Conservation (phyloP, 352 stramenopile species). For the Pythium sukuiense region DNA sequence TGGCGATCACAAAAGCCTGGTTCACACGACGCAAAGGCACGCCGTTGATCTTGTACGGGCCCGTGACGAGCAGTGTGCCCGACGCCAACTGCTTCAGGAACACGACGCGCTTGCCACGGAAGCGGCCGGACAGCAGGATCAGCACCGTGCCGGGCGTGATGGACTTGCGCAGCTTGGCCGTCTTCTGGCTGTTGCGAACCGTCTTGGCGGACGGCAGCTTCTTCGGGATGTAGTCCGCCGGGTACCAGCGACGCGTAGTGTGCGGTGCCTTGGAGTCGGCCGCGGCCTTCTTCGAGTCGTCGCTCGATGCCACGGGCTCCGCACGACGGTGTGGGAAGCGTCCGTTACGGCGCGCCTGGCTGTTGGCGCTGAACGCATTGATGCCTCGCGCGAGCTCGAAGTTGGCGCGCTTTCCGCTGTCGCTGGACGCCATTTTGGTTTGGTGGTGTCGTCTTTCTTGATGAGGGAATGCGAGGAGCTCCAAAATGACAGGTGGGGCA, state of each 20-base stretch:
- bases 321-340: slow-evolving; percentile 38
- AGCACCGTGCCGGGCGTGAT: slow-evolving; percentile 97
- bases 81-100: slow-evolving; percentile 96
- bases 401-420: slow-evolving; percentile 48
- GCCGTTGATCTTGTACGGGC: slow-evolving; percentile 97
- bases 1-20: slow-evolving; percentile 98
- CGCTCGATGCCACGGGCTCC: slow-evolving; percentile 9
- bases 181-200: slow-evolving; percentile 76
- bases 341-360: slow-evolving; percentile 54
- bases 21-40: slow-evolving; percentile 96
- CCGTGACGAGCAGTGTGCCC: slow-evolving; percentile 93
- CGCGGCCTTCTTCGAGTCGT: slow-evolving; percentile 16
- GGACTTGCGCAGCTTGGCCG: slow-evolving; percentile 92
- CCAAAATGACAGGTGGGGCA: slow-evolving; percentile 10
- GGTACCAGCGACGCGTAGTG: slow-evolving; percentile 50
- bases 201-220: slow-evolving; percentile 67
- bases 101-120: slow-evolving; percentile 97
- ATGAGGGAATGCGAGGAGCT: neutral
- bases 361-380: slow-evolving; percentile 71
- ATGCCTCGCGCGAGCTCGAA: slow-evolving; percentile 65
- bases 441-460: slow-evolving; percentile 11
- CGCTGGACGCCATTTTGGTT: slow-evolving; percentile 5
- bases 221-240: slow-evolving; percentile 68
- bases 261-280: slow-evolving; percentile 8
- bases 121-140: slow-evolving; percentile 96